A percentile compares a stretch with the other conserved stretches of the same genome.
Conservation (phyloP, 169 alveolate species). For the Besnoitia besnoiti region DNA sequence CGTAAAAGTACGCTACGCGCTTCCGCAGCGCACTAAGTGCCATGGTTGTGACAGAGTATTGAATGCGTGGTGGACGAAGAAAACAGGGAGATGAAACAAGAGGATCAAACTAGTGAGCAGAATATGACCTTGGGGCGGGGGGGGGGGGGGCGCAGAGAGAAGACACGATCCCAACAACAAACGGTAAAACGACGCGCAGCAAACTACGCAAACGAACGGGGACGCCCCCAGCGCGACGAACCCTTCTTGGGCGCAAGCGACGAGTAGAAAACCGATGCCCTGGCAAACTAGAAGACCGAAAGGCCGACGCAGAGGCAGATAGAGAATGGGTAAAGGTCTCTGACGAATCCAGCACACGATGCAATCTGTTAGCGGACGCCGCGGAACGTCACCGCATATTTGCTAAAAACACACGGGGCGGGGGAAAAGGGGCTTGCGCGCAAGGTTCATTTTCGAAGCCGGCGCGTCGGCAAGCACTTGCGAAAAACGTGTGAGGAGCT, state of each 20-base stretch:
- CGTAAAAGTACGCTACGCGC: conserved; percentile 86
- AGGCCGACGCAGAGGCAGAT: too few relatives aligned
- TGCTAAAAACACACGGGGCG: background rate
- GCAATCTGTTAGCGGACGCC: background rate
- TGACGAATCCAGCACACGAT: too few relatives aligned
- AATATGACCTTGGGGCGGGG: background rate
- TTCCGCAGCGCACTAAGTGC: conserved; percentile 49
- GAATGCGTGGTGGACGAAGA: background rate
- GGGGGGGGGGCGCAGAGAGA: background rate
- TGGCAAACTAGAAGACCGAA: too few relatives aligned
- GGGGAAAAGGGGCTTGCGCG: background rate
- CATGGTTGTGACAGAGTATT: background rate
- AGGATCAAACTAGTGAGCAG: background rate
- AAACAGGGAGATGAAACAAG: background rate
- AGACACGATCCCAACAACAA: background rate
- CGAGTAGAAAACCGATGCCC: too few relatives aligned
- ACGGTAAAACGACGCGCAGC: background rate
- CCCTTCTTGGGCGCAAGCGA: too few relatives aligned
- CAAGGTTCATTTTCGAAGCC: background rate
- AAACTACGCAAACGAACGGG: background rate
- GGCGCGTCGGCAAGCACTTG: background rate
- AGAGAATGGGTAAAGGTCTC: too few relatives aligned
- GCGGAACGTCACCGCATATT: background rate
- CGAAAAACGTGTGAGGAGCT: background rate
- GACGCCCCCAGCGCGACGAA: background rate